phyloP scores from a whole-genome alignment of 495 filamentous ascomycete species.

The Penicillium coprophilum region DNA sequence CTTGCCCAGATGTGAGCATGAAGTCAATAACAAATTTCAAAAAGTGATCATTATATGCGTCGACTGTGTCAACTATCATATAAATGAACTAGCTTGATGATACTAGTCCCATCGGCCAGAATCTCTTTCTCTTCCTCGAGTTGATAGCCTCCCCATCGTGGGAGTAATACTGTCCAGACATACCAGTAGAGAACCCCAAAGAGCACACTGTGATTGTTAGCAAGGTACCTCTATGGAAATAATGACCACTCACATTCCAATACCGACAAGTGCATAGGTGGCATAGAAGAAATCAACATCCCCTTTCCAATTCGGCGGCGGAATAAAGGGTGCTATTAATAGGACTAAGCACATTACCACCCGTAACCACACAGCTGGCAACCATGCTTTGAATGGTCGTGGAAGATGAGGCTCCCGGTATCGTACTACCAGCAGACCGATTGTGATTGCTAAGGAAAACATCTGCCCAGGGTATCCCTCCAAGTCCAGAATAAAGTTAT shows the following conservation, averaged over 20 bases:
- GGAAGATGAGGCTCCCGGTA: slow-evolving; percentile 58
- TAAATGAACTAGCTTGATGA: slow-evolving; percentile 53
- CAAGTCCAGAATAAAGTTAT: slow-evolving; percentile 72
- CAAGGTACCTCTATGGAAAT: not conserved
- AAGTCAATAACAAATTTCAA: not conserved
- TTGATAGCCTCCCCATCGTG: slow-evolving; percentile 56
- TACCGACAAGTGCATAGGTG: slow-evolving; percentile 71
- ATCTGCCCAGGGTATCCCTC: slow-evolving; percentile 68
- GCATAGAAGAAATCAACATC: slow-evolving; percentile 65
- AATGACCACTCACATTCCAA: slow-evolving; percentile 58
- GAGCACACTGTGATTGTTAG: slow-evolving; percentile 45
- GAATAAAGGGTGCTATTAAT: slow-evolving; percentile 41
- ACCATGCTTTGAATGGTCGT: slow-evolving; percentile 70
- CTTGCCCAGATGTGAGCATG: not conserved
- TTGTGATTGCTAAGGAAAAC: slow-evolving; percentile 55
- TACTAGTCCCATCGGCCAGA: slow-evolving; percentile 57
- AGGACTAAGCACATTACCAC: slow-evolving; percentile 35
- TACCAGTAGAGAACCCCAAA: slow-evolving; percentile 71
- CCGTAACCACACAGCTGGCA: slow-evolving; percentile 43
- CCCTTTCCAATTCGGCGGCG: slow-evolving; percentile 48
- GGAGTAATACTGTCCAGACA: slow-evolving; percentile 64
- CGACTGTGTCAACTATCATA: slow-evolving; percentile 6
- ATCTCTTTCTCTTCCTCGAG: slow-evolving; percentile 59
- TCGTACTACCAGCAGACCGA: slow-evolving; percentile 63
- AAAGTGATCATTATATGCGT: not conserved